phyloP scores from a whole-genome alignment of 805 yeast genomes.

The Myxozyma mucilagina region DNA sequence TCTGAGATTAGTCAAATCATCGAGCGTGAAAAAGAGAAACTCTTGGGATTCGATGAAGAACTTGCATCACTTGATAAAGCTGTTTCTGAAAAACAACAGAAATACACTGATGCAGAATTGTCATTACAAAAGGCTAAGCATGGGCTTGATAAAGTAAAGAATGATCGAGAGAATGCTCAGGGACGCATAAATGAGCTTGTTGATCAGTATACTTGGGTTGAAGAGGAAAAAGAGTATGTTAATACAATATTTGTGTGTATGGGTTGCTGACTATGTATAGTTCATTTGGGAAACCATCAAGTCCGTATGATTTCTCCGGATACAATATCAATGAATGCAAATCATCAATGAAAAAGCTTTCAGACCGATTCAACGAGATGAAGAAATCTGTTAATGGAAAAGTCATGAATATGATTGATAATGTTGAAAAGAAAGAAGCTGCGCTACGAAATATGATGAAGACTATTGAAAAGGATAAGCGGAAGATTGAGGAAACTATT shows the following conservation, averaged over 20 bases:
- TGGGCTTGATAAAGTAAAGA: conserved; percentile 36
- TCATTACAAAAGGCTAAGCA: conserved; percentile 38
- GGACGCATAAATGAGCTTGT: conserved; percentile 49
- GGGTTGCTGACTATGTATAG: conserved; percentile 1
- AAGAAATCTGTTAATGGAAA: conserved; percentile 79
- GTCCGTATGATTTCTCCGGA: conserved; percentile 39
- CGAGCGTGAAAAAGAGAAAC: conserved; percentile 49
- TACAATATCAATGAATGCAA: conserved; percentile 61
- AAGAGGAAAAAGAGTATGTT: conserved; percentile 53
- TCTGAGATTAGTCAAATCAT: conserved; percentile 13
- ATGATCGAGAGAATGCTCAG: conserved; percentile 27
- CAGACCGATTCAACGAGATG: conserved; percentile 65
- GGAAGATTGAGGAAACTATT: conserved; percentile 86
- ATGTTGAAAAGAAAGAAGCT: conserved; percentile 82
- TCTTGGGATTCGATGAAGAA: conserved; percentile 75
- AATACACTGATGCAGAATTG: conserved; percentile 35
- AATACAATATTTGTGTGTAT: neutral
- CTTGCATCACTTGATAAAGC: conserved; percentile 50
- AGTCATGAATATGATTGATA: conserved; percentile 88
- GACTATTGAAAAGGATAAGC: conserved; percentile 85
- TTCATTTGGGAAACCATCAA: conserved; percentile 39
- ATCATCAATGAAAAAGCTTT: conserved; percentile 55
- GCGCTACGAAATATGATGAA: conserved; percentile 75
- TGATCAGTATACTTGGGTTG: conserved; percentile 68
- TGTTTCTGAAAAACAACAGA: conserved; percentile 33